Base-by-base conservation (phyloP, 2,329 filamentous ascomycete species). In the Gaeumannomyces sp. region DNA sequence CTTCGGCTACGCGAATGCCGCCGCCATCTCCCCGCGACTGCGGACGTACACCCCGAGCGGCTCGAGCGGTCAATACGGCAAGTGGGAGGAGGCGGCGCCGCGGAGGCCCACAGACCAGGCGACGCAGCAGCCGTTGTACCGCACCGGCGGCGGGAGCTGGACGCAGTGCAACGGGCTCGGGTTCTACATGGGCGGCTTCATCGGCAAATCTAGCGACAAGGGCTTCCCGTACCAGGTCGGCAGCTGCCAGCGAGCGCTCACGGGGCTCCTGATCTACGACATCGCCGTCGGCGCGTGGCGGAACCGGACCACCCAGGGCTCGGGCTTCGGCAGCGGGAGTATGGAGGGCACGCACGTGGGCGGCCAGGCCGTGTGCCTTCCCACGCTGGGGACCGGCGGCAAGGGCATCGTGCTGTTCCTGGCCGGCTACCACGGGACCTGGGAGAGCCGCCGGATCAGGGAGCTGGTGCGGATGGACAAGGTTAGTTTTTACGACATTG, bases 91-190 rank as follows among this genome's bases (percentile, higher is more conserved):
- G 5, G 7, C 58, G 31, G 58, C 4, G 31, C 13, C 10, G 16
- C 8, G 5, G 5, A 31, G 22, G 13, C 58, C 58, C 13, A 60
- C 28, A 27, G 28, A 19, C n/a, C 8, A 2, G 28, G 19, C 58
- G 2, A 60, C 28, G 19, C 28, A 60, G 16, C 1, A 60, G 2
- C 58, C 7, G 2, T 1, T 33, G 3, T 60, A 60, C 58, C 11
- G 60, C n/a, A 61, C 60, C 8, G 53, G 38, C 7, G 25, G 4
- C 27, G 60, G 60, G 3, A 56, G 38, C 60, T 62, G 38, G 35
- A 62, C 38, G 5, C 28, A 19, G 11, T 62, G 60, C 38, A 62
- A 62, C 60, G 38, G 60, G 25, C 38, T 31, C 14, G 38, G 60
- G 14, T 62, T 62, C 25, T 50, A 53, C 27, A 45, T 62, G 14